A percentile compares a stretch with the other conserved stretches of the same genome.
Conservation (phyloP, 768 basidiomycete genomes). For the Paxillus ammoniavirescens region DNA sequence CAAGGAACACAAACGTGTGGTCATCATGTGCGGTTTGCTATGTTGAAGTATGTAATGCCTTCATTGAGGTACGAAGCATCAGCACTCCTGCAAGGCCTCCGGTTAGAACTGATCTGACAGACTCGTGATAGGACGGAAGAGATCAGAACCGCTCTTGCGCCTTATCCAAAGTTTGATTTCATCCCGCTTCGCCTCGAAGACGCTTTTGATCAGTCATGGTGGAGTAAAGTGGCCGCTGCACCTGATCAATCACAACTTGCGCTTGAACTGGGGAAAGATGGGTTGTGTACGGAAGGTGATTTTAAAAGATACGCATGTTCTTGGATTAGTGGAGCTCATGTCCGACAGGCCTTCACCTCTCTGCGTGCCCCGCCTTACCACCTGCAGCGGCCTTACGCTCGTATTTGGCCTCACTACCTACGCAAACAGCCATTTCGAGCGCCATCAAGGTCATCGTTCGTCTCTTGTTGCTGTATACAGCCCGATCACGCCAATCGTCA, state of each 20-base stretch:
- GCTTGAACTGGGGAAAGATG: constrained; percentile 54
- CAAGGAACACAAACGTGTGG: constrained; percentile 63
- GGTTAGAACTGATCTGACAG: constrained; percentile 33
- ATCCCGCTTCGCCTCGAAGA: constrained; percentile 67
- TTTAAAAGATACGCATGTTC: neutral
- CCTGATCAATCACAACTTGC: constrained; percentile 29
- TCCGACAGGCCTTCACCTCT: constrained; percentile 22
- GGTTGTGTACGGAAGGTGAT: constrained; percentile 36
- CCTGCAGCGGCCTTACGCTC: constrained; percentile 37
- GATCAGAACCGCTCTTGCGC: constrained; percentile 42
- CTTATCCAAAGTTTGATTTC: constrained; percentile 55
- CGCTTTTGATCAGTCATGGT: constrained; percentile 72
- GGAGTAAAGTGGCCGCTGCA: constrained; percentile 45
- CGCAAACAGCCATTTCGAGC: constrained; percentile 63
- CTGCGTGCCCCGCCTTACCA: constrained; percentile 8
- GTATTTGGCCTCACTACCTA: constrained; percentile 69
- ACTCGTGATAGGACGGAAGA: constrained; percentile 54
- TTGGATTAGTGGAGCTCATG: constrained; percentile 1
- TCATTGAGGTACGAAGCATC: constrained; percentile 51
- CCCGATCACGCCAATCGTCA: constrained; percentile 56
- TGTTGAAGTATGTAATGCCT: constrained; percentile 63
- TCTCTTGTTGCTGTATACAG: constrained; percentile 68
- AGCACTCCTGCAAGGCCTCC: neutral
- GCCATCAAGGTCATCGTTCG: constrained; percentile 61
- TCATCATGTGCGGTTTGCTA: constrained; percentile 61